Conservation (phyloP, 116 monocot species). For the Papilionanthe hybrid region DNA sequence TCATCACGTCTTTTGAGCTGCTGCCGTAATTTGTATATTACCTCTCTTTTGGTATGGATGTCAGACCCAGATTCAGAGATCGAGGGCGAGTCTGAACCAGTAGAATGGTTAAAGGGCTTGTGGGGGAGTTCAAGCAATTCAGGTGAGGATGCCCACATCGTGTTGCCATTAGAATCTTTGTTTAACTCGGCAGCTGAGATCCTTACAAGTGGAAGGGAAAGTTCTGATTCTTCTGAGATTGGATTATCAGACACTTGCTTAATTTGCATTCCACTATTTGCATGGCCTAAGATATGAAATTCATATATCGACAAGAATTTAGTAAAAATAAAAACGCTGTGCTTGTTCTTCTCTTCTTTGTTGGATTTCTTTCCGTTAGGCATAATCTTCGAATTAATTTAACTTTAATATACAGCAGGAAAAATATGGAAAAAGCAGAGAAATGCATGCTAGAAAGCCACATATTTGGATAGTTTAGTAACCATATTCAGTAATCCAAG, state of each 20-base stretch:
- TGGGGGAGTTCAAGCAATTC: constrained; percentile 46
- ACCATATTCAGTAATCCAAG: no score
- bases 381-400: neutral
- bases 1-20: constrained; percentile 86
- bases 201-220: constrained; percentile 43
- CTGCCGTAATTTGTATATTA: constrained; percentile 73
- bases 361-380: neutral
- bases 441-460: no score
- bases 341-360: no score
- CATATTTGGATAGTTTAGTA: no score
- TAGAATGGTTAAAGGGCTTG: constrained; percentile 52
- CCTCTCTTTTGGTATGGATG: constrained; percentile 75
- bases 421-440: no score
- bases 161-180: constrained; percentile 29
- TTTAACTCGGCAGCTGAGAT: constrained; percentile 29
- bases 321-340: no score
- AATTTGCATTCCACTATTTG: neutral
- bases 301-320: neutral
- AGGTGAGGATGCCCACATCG: constrained; percentile 59
- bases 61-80: constrained; percentile 93
- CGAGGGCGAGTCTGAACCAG: constrained; percentile 71
- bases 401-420: neutral
- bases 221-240: constrained; percentile 22
- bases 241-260: neutral
- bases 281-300: neutral